Conservation (phyloP, 345 rosid species). For the Nasturtium officinale region DNA sequence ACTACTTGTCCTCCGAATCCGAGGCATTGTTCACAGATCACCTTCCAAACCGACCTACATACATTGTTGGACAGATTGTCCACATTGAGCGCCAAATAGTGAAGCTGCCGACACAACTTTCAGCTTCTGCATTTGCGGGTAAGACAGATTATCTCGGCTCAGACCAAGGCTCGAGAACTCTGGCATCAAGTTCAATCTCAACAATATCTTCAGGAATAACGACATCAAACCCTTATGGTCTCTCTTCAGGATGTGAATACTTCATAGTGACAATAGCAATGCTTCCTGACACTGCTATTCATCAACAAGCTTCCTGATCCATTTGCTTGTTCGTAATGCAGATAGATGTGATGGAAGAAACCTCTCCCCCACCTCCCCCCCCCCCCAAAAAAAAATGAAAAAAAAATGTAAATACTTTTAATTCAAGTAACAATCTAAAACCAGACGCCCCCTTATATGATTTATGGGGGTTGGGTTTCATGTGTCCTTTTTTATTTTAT, state of each 20-base stretch:
- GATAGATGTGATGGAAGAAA: slow-evolving; percentile 85
- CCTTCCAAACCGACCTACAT: slow-evolving; percentile 75
- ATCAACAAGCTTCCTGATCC: slow-evolving; percentile 88
- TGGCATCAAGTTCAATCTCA: slow-evolving; percentile 54
- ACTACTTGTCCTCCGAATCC: slow-evolving; percentile 88
- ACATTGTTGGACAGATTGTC: slow-evolving; percentile 88
- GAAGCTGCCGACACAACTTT: slow-evolving; percentile 49
- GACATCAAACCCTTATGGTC: slow-evolving; percentile 69
- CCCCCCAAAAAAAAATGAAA: background rate
- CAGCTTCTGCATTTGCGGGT: slow-evolving; percentile 46
- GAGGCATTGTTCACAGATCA: slow-evolving; percentile 89
- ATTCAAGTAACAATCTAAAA: slow-evolving; percentile 23
- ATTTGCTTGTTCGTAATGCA: slow-evolving; percentile 55
- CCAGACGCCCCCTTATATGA: slow-evolving; percentile 31
- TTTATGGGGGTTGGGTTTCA: slow-evolving; percentile 40
- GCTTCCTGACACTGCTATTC: slow-evolving; percentile 87
- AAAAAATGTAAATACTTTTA: slow-evolving; percentile 33
- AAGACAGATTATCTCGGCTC: slow-evolving; percentile 50
- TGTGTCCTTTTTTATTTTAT: background rate
- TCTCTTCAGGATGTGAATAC: slow-evolving; percentile 85
- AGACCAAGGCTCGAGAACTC: slow-evolving; percentile 56
- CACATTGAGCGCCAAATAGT: slow-evolving; percentile 85
- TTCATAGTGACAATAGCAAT: slow-evolving; percentile 95
- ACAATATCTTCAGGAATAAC: slow-evolving; percentile 43
- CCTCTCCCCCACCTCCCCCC: background rate